Evolutionary conservation across 1,284 basidiomycete species (phyloP).

Genomic region (Ustilago bromivora): DNA sequence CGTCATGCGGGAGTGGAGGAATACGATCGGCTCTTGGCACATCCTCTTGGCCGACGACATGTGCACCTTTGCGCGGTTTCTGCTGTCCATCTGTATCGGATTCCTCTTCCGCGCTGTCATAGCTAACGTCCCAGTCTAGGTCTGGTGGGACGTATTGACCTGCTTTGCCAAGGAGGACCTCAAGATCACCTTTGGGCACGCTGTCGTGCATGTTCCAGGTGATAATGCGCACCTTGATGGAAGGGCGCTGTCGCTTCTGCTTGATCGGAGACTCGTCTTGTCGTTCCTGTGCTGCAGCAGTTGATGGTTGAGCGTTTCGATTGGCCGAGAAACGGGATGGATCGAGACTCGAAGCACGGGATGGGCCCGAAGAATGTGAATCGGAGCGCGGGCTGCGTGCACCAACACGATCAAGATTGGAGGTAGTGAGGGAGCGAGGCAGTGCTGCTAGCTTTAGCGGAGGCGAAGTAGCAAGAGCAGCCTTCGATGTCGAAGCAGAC

Average conservation of each 20-base stretch:
- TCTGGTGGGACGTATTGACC: conserved; percentile 72
- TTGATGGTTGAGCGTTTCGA: neutral
- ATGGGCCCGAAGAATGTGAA: conserved; percentile 17
- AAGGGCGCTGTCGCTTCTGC: conserved; percentile 46
- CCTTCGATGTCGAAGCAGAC: neutral
- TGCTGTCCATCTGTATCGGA: conserved; percentile 7
- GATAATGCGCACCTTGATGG: conserved; percentile 72
- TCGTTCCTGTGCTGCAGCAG: neutral
- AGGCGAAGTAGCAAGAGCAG: conserved; percentile 16
- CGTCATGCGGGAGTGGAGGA: conserved; percentile 60
- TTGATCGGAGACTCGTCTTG: neutral
- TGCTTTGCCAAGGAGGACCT: conserved; percentile 79
- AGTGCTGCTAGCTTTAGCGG: conserved; percentile 23
- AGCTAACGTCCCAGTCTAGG: conserved; percentile 55
- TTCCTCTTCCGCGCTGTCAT: conserved; percentile 42
- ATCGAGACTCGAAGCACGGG: conserved; percentile 42
- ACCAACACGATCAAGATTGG: conserved; percentile 18
- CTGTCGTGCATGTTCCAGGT: conserved; percentile 73
- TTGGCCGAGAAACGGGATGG: conserved; percentile 24
- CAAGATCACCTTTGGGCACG: conserved; percentile 78
- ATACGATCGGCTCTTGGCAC: conserved; percentile 56
- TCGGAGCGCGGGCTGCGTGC: conserved; percentile 7
- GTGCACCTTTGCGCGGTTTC: conserved; percentile 25
- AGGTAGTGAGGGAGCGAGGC: conserved; percentile 30
- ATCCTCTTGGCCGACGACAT: conserved; percentile 56